Conservation (phyloP, 1,284 basidiomycete species). For the Earliella scabrosa region DNA sequence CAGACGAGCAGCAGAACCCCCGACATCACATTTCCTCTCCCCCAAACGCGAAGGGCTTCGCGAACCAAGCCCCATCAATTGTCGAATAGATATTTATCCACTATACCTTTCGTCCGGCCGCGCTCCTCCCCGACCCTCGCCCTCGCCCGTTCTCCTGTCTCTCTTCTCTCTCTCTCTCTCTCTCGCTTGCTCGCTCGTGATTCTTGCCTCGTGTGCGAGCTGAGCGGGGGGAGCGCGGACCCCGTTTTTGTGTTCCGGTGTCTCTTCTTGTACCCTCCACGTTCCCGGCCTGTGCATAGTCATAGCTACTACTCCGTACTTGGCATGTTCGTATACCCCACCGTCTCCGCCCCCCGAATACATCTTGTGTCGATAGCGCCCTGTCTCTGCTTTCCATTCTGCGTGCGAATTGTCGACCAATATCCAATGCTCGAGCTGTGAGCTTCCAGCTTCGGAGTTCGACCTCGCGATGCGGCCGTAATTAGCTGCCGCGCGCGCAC, state of each 20-base stretch:
- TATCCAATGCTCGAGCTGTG: no score
- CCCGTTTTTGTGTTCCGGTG: not conserved
- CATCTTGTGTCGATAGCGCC: slow-evolving; percentile 16
- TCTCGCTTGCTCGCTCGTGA: not conserved
- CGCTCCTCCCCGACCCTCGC: no score
- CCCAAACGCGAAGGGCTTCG: slow-evolving; percentile 51
- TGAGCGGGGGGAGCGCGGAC: not conserved
- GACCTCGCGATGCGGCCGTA: no score
- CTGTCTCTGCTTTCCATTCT: slow-evolving; percentile 5
- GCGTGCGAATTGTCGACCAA: no score
- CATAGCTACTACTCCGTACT: not conserved
- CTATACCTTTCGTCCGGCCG: slow-evolving; percentile 5
- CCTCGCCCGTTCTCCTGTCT: no score
- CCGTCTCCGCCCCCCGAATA: not conserved
- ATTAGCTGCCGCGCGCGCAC: no score
- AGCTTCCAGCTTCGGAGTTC: no score
- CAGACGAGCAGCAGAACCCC: slow-evolving; percentile 19
- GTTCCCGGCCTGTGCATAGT: not conserved
- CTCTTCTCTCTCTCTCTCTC: not conserved
- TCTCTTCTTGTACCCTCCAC: not conserved
- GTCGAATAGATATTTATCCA: slow-evolving; percentile 33
- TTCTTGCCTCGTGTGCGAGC: not conserved
- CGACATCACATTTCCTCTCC: not conserved
- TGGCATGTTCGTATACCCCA: slow-evolving; percentile 3
- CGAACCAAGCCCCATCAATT: slow-evolving; percentile 43